phyloP scores from a whole-genome alignment of 2,329 filamentous ascomycete genomes.

The Colletotrichum acutatum region DNA sequence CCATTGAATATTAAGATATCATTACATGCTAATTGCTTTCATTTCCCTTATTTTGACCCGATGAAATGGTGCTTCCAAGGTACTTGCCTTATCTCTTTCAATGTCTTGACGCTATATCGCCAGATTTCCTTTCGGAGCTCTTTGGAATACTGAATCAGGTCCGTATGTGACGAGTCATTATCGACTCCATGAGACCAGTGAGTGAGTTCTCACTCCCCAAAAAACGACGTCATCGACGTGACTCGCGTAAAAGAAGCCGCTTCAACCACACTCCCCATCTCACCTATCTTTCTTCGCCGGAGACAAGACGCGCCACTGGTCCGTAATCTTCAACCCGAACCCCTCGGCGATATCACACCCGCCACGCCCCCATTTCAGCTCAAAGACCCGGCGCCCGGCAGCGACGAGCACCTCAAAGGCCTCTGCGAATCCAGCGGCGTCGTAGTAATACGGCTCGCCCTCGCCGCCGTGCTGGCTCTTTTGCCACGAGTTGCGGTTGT shows the following conservation, averaged over 20 bases:
- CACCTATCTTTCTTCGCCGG: conserved; percentile 40
- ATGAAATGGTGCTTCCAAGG: background rate
- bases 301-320: conserved; percentile 59
- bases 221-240: background rate
- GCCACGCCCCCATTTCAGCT: conserved; percentile 58
- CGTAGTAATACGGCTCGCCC: conserved; percentile 65
- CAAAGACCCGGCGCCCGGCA: conserved; percentile 53
- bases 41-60: background rate
- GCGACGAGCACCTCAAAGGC: conserved; percentile 58
- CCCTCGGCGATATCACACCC: conserved; percentile 53
- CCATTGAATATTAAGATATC: conserved; percentile 25
- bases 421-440: conserved; percentile 55
- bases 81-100: background rate
- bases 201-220: background rate
- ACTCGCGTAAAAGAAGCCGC: background rate
- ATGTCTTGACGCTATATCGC: background rate
- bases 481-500: conserved; percentile 64
- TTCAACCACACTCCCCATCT: background rate
- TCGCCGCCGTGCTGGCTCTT: conserved; percentile 59
- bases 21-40: background rate
- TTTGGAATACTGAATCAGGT: background rate
- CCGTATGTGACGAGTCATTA: background rate
- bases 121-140: background rate
- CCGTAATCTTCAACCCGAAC: conserved; percentile 49
- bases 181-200: background rate